phyloP scores from a whole-genome alignment of 1,284 basidiomycete genomes.

The Rhodotorula sp. region DNA sequence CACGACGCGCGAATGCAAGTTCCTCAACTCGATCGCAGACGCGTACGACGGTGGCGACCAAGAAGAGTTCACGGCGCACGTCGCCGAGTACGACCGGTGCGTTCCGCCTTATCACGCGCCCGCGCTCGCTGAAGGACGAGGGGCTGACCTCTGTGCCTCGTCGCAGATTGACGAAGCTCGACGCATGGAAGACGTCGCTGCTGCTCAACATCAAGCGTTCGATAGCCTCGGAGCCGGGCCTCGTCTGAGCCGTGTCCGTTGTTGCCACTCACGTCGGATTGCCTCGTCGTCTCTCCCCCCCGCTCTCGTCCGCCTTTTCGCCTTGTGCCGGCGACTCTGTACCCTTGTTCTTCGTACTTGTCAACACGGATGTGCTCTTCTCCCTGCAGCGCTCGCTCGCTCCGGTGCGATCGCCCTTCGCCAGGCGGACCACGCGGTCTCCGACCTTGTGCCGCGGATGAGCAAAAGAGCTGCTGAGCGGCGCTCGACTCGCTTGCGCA shows the following conservation, averaged over 20 bases:
- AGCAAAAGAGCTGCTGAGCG: too few species aligned
- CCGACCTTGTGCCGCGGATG: too few species aligned
- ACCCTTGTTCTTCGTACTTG: background rate
- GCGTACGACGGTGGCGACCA: slow-evolving; percentile 76
- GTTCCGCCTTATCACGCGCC: background rate
- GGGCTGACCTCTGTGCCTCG: slow-evolving; percentile 37
- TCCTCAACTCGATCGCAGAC: slow-evolving; percentile 72
- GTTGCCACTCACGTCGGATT: background rate
- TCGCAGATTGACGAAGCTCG: slow-evolving; percentile 79
- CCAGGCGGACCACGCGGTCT: too few species aligned
- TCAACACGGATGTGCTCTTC: background rate
- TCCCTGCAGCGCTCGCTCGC: background rate
- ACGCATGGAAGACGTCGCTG: slow-evolving; percentile 79
- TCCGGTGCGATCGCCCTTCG: too few species aligned
- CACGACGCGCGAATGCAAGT: slow-evolving; percentile 86
- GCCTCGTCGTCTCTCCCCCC: too few species aligned
- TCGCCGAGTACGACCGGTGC: slow-evolving; percentile 43
- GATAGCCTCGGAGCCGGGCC: slow-evolving; percentile 62
- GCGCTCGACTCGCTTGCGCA: too few species aligned
- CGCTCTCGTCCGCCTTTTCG: too few species aligned
- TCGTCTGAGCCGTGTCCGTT: background rate
- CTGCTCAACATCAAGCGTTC: slow-evolving; percentile 82
- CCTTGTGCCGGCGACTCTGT: background rate
- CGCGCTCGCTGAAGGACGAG: background rate
- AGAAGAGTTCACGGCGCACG: slow-evolving; percentile 68